A percentile compares a stretch with the other conserved stretches of the same genome.
Conservation (phyloP, 345 rosid species). For the Salix arbutifolia region DNA sequence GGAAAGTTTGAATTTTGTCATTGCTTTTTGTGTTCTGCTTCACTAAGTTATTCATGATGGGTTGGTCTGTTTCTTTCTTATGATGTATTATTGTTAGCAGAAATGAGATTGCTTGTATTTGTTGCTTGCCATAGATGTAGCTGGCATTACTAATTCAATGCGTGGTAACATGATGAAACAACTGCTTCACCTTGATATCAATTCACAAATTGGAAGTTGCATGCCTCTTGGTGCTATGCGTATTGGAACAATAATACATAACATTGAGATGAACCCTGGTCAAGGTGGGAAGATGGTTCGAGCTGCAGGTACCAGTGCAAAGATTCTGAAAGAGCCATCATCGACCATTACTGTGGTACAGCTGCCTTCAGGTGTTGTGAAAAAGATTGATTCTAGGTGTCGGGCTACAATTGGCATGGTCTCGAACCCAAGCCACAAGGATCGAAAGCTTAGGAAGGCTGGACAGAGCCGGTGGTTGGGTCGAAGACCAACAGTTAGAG, state of each 20-base stretch:
- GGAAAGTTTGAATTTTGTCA: background rate
- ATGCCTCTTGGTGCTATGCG: constrained; percentile 85
- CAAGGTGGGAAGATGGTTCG: constrained; percentile 83
- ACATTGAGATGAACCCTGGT: constrained; percentile 80
- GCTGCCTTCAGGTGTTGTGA: constrained; percentile 69
- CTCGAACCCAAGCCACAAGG: constrained; percentile 59
- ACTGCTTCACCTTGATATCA: constrained; percentile 67
- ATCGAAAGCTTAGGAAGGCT: constrained; percentile 71
- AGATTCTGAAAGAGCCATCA: constrained; percentile 78
- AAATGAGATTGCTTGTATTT: background rate
- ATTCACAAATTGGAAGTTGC: constrained; percentile 77
- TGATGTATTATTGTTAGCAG: background rate
- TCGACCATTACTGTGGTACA: constrained; percentile 48
- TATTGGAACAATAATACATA: constrained; percentile 85
- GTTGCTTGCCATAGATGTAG: constrained; percentile 5
- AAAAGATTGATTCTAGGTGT: constrained; percentile 59
- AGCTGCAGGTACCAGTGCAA: constrained; percentile 80
- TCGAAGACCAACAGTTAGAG: constrained; percentile 70
- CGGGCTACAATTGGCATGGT: constrained; percentile 74
- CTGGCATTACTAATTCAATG: constrained; percentile 31
- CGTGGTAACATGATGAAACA: constrained; percentile 53
- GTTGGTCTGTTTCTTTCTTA: background rate
- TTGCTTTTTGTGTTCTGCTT: background rate
- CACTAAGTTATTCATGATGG: background rate
- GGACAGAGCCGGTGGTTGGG: constrained; percentile 87